Conservation (phyloP, 2,329 filamentous ascomycete species). For the Beauveria caledonica region DNA sequence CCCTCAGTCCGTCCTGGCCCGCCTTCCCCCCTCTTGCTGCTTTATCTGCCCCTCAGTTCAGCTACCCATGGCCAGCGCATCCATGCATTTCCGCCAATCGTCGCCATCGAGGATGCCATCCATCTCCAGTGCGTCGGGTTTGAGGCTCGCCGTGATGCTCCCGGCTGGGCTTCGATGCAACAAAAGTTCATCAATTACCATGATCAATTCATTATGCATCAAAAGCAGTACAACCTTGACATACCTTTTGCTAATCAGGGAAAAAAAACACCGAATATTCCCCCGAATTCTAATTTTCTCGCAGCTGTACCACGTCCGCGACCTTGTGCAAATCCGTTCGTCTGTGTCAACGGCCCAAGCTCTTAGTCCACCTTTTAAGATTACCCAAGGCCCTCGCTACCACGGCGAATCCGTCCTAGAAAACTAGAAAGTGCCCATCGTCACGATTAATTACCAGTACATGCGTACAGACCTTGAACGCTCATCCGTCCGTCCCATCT, state of each 20-base stretch:
- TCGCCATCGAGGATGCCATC: neutral
- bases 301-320: neutral
- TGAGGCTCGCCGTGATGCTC: neutral
- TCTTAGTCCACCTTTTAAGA: slow-evolving; percentile 11
- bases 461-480: neutral
- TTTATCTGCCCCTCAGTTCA: neutral
- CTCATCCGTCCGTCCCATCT: neutral
- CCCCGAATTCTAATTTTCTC: neutral
- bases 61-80: neutral
- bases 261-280: no score
- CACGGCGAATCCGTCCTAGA: neutral
- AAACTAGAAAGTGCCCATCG: neutral
- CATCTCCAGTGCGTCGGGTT: neutral
- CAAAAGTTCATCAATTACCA: neutral
- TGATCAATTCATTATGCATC: neutral
- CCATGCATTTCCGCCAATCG: neutral
- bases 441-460: neutral
- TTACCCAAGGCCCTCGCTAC: neutral
- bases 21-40: neutral
- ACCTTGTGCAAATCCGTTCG: neutral
- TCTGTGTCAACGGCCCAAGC: neutral
- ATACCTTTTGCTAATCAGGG: no score
- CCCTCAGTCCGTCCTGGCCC: neutral
- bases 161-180: neutral
- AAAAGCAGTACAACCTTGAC: neutral